Evolutionary conservation across 176 grass and related monocot species (phyloP).

Genomic region (Hordeum marinum): DNA sequence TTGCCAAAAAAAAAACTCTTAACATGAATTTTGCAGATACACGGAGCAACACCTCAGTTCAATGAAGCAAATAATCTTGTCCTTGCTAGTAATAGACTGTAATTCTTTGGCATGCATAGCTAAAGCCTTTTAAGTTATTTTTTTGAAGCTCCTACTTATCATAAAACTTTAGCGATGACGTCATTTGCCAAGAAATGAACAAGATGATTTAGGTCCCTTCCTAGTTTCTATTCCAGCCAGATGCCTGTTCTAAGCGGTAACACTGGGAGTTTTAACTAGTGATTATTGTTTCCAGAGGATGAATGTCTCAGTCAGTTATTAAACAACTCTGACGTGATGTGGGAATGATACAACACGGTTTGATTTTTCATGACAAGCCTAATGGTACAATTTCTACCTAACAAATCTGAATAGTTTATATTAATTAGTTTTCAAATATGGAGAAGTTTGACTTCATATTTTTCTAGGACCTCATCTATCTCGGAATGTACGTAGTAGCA

Average conservation of each 20-base stretch:
- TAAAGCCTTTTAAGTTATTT: neutral
- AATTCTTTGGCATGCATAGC: neutral
- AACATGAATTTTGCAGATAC: neutral
- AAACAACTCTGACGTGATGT: neutral
- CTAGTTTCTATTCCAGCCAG: neutral
- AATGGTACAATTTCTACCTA: neutral
- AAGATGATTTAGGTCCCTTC: neutral
- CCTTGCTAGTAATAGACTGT: conserved; percentile 6
- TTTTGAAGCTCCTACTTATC: neutral
- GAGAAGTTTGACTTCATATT: neutral
- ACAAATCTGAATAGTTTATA: neutral
- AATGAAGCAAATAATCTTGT: neutral
- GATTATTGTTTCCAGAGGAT: neutral
- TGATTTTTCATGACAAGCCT: neutral
- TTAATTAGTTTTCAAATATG: neutral
- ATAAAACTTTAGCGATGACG: neutral
- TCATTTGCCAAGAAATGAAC: neutral
- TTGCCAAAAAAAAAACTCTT: neutral
- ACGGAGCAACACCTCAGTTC: neutral
- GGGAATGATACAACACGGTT: neutral
- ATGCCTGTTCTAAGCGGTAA: neutral
- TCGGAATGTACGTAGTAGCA: neutral
- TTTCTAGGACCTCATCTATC: neutral
- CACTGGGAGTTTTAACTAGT: neutral
- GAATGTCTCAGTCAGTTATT: neutral